Conservation (phyloP, 106 monocot genomes). For the Dioscorea dumetorum region DNA sequence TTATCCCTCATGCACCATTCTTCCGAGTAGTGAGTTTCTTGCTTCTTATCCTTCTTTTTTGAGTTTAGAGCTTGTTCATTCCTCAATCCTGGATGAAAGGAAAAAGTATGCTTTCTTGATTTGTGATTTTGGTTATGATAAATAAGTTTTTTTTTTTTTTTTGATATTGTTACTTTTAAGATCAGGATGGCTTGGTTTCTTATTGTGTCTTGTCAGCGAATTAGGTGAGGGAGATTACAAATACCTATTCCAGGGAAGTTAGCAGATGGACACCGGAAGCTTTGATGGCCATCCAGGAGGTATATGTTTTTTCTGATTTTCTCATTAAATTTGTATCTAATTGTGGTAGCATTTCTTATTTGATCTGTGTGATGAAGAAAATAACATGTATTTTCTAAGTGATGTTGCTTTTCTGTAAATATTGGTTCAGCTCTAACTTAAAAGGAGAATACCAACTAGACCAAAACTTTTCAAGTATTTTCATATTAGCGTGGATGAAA, state of each 20-base stretch:
- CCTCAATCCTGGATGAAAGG: not conserved
- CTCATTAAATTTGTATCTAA: too few relatives aligned
- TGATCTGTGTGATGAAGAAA: too few relatives aligned
- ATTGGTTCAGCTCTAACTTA: too few relatives aligned
- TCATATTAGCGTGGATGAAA: too few relatives aligned
- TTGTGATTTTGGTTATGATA: constrained; percentile 16
- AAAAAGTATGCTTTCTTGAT: not conserved
- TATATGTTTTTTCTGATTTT: not conserved
- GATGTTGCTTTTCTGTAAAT: too few relatives aligned
- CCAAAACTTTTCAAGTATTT: too few relatives aligned
- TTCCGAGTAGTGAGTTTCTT: constrained; percentile 32
- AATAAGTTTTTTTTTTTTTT: not conserved
- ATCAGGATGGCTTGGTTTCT: not conserved
- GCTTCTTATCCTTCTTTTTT: not conserved
- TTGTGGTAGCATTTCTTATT: too few relatives aligned
- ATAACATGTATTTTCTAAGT: too few relatives aligned
- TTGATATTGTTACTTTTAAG: not conserved
- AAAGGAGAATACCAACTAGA: too few relatives aligned
- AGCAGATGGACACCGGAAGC: constrained; percentile 31
- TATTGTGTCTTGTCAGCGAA: not conserved
- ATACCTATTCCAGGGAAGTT: constrained; percentile 14
- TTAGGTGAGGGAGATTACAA: constrained; percentile 40
- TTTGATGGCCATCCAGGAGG: constrained; percentile 33
- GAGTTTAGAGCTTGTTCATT: not conserved
- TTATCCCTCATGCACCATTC: constrained; percentile 40